These are phyloP conservation scores for Ehretia macrophylla DNA, from an alignment of 257 asterid species.

Conservation along the genomic window DNA sequence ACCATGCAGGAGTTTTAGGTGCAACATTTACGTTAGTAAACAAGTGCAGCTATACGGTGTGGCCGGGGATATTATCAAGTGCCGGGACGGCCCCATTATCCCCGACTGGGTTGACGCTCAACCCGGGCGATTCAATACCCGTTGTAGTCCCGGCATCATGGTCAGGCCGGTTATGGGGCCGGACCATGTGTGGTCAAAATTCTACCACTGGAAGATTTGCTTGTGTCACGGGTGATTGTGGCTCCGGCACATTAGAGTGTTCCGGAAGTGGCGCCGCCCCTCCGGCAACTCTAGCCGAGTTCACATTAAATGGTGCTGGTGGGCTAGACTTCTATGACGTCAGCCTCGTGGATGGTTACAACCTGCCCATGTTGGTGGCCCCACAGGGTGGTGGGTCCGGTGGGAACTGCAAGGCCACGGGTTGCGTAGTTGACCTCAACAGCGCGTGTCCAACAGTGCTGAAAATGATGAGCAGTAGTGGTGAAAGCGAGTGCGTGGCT, in stretches of 20 bases:
- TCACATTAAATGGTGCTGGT: conserved; percentile 64
- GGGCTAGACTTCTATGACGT: conserved; percentile 76
- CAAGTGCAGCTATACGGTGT: conserved; percentile 56
- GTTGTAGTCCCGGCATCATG: conserved; percentile 46
- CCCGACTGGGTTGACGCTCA: conserved; percentile 52
- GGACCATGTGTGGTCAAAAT: conserved; percentile 49
- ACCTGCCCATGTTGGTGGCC: conserved; percentile 62
- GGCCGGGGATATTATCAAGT: conserved; percentile 70
- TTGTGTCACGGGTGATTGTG: conserved; percentile 71
- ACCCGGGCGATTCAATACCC: conserved; percentile 37
- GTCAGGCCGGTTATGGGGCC: conserved; percentile 80
- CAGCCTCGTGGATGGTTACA: conserved; percentile 81
- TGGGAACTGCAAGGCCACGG: conserved; percentile 52
- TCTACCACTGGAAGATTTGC: conserved; percentile 43
- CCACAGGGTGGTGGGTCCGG: conserved; percentile 59
- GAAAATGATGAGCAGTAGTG: conserved; percentile 24
- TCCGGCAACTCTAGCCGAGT: conserved; percentile 72
- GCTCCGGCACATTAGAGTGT: conserved; percentile 56
- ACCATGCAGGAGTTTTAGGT: conserved; percentile 27
- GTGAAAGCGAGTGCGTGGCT: conserved; percentile 35
- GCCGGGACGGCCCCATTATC: conserved; percentile 52
- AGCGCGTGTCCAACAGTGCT: conserved; percentile 58
- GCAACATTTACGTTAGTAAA: conserved; percentile 62
- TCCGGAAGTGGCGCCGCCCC: conserved; percentile 54
- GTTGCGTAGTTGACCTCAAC: conserved; percentile 60